These are phyloP conservation scores for Saccharum spontaneum DNA, from an alignment of 176 grass and related monocot species.

Conservation along the genomic window DNA sequence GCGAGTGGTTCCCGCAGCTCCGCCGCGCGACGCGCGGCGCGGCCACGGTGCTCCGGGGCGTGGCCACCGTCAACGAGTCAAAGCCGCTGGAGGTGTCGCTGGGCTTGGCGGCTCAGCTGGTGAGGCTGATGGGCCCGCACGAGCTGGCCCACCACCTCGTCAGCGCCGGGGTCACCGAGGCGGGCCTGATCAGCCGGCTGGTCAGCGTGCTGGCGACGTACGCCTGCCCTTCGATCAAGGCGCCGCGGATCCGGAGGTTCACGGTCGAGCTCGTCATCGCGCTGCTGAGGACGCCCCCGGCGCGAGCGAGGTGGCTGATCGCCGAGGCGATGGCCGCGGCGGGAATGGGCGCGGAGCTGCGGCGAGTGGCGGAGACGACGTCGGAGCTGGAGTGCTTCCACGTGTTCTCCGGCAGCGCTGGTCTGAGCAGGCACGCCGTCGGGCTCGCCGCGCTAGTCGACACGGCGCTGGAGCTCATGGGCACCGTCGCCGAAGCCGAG, in stretches of 20 bases:
- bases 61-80: slow-evolving; percentile 9
- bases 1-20: slow-evolving; percentile 22
- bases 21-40: slow-evolving; percentile 37
- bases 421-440: slow-evolving; percentile 46
- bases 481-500: neutral
- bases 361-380: slow-evolving; percentile 57
- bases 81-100: slow-evolving; percentile 54
- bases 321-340: slow-evolving; percentile 25
- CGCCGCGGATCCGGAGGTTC: slow-evolving; percentile 57
- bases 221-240: slow-evolving; percentile 45
- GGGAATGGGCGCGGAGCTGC: slow-evolving; percentile 39
- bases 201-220: slow-evolving; percentile 39
- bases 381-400: slow-evolving; percentile 77
- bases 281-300: slow-evolving; percentile 24
- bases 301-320: neutral
- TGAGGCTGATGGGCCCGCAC: slow-evolving; percentile 44
- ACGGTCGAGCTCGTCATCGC: slow-evolving; percentile 48
- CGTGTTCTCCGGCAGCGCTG: slow-evolving; percentile 68
- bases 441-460: slow-evolving; percentile 47
- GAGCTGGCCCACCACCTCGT: slow-evolving; percentile 30
- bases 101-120: slow-evolving; percentile 37
- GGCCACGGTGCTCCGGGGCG: slow-evolving; percentile 18
- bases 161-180: neutral
- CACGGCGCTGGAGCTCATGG: slow-evolving; percentile 39
- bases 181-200: slow-evolving; percentile 29